phyloP scores from a whole-genome alignment of 1,139 yeast species.

The Yamadazyma triangularis region DNA sequence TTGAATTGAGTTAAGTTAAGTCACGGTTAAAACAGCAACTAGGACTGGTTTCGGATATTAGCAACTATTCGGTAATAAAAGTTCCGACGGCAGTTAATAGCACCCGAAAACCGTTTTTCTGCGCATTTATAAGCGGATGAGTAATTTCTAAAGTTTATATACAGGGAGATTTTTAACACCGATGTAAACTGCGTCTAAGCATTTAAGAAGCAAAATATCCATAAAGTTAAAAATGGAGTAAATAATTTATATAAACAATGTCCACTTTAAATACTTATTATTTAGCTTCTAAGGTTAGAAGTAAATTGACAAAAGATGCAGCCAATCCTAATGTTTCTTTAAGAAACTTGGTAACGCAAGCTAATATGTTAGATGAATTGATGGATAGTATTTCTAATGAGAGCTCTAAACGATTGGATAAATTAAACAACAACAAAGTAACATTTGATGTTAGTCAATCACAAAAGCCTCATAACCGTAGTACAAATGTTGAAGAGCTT shows the following conservation, averaged over 20 bases:
- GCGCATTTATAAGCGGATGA: not conserved
- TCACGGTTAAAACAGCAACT: too few relatives aligned
- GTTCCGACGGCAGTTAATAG: too few relatives aligned
- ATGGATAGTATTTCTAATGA: slow-evolving; percentile 49
- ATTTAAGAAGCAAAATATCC: too few relatives aligned
- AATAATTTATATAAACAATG: slow-evolving; percentile 13
- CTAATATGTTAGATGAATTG: slow-evolving; percentile 66
- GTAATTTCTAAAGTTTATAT: too few relatives aligned
- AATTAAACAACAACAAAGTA: slow-evolving; percentile 11
- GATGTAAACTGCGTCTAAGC: too few relatives aligned
- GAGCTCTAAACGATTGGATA: slow-evolving; percentile 23
- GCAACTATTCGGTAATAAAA: too few relatives aligned
- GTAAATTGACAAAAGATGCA: slow-evolving; percentile 66
- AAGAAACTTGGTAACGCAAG: slow-evolving; percentile 65
- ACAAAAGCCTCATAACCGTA: slow-evolving; percentile 2
- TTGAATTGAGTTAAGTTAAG: too few relatives aligned
- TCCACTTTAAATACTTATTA: slow-evolving; percentile 56
- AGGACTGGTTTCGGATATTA: too few relatives aligned
- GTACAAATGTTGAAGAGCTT: slow-evolving; percentile 29
- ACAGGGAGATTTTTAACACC: too few relatives aligned
- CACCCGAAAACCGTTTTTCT: too few relatives aligned
- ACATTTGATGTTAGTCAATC: slow-evolving; percentile 8
- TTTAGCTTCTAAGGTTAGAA: slow-evolving; percentile 65
- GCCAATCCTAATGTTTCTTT: slow-evolving; percentile 55
- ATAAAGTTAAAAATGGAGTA: too few relatives aligned